Evolutionary conservation across 345 rosid species (phyloP).

Genomic region (Ceriops zippeliana): DNA sequence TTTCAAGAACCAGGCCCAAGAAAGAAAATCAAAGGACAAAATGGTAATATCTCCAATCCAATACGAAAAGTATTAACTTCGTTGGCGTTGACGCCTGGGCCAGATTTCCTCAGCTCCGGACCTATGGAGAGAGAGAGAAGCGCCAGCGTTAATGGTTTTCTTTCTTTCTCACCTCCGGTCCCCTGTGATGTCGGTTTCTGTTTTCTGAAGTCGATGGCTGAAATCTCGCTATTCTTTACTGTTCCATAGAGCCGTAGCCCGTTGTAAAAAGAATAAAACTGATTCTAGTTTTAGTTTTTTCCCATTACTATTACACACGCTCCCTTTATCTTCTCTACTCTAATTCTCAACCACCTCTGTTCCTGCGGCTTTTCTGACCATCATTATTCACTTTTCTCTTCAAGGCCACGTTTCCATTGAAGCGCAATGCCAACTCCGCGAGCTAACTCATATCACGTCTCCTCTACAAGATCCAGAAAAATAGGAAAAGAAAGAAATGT

Average conservation of each 20-base stretch:
- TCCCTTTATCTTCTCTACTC: too few species aligned
- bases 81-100: not conserved
- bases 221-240: not conserved
- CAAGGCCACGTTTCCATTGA: slow-evolving; percentile 10
- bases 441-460: not conserved
- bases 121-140: not conserved
- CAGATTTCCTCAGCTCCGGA: not conserved
- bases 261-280: too few species aligned
- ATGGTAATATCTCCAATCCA: not conserved
- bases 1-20: not conserved
- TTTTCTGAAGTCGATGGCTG: not conserved
- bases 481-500: too few species aligned
- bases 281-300: not conserved
- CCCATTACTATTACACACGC: too few species aligned
- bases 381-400: not conserved
- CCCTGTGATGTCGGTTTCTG: not conserved
- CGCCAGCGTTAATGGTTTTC: not conserved
- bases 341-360: too few species aligned
- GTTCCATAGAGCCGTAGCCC: not conserved
- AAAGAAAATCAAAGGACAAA: not conserved
- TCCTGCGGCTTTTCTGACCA: too few species aligned
- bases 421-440: not conserved
- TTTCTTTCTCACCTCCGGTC: not conserved
- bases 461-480: too few species aligned
- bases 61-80: not conserved